phyloP scores from a whole-genome alignment of 148 eudicot species.

The Silene conica region DNA sequence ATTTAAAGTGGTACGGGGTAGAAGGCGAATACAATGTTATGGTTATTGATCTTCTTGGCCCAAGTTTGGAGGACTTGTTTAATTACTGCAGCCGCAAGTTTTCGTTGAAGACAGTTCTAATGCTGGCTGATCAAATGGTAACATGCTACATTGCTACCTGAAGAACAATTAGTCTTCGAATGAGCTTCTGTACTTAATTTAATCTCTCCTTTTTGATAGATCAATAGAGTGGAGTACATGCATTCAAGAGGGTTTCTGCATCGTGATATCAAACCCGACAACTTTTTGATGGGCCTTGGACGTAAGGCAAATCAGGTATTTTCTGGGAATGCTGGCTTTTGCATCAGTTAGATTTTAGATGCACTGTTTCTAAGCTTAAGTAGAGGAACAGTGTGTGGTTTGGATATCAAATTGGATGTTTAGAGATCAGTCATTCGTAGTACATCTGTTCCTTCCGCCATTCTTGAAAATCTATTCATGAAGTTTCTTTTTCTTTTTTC shows the following conservation, averaged over 20 bases:
- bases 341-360: not conserved
- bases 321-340: not conserved
- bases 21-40: conserved; percentile 78
- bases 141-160: conserved; percentile 22
- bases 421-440: not conserved
- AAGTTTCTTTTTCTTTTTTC: not conserved
- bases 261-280: conserved; percentile 97
- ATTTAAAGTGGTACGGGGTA: conserved; percentile 82
- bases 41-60: conserved; percentile 96
- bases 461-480: not conserved
- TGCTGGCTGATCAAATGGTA: conserved; percentile 90
- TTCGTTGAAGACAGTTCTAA: conserved; percentile 74
- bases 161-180: not conserved
- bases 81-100: conserved; percentile 80
- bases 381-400: not conserved
- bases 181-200: not conserved
- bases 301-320: conserved; percentile 97
- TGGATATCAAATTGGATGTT: not conserved
- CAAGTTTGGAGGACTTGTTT: conserved; percentile 80
- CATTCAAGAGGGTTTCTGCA: conserved; percentile 99
- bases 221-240: conserved; percentile 86
- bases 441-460: not conserved
- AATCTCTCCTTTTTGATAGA: conserved; percentile 30
- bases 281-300: conserved; percentile 95
- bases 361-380: not conserved